These are phyloP conservation scores for Aspergillus fijiensis DNA, from an alignment of 2,329 filamentous ascomycete genomes.

Conservation along the genomic window DNA sequence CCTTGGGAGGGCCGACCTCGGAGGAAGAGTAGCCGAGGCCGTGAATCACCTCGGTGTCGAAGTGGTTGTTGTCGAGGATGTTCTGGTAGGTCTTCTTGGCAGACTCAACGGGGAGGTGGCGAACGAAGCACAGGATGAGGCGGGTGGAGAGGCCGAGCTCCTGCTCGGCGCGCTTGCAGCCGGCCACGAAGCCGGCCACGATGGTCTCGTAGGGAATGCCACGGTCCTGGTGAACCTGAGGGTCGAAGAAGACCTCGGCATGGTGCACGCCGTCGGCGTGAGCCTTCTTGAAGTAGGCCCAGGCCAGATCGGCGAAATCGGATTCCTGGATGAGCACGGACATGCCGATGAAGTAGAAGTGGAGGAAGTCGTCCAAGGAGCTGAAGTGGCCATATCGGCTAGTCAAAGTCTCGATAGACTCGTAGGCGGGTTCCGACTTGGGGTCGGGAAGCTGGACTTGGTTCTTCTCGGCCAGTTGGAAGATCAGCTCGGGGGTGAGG, in stretches of 20 bases:
- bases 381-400: slow-evolving; percentile 66
- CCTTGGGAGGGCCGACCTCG: slow-evolving; percentile 55
- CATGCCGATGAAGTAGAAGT: slow-evolving; percentile 77
- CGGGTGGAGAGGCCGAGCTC: slow-evolving; percentile 66
- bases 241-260: slow-evolving; percentile 79
- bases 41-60: slow-evolving; percentile 53
- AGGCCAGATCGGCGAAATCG: slow-evolving; percentile 74
- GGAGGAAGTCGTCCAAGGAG: slow-evolving; percentile 73
- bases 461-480: slow-evolving; percentile 67
- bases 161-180: slow-evolving; percentile 58
- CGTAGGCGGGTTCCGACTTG: slow-evolving; percentile 60
- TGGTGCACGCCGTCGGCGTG: slow-evolving; percentile 66
- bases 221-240: slow-evolving; percentile 68
- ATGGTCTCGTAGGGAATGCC: slow-evolving; percentile 65
- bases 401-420: slow-evolving; percentile 58
- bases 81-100: slow-evolving; percentile 47
- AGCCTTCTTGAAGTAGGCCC: slow-evolving; percentile 68
- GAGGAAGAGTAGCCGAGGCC: slow-evolving; percentile 70
- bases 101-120: slow-evolving; percentile 65
- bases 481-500: slow-evolving; percentile 68
- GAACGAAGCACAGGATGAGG: slow-evolving; percentile 70
- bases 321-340: slow-evolving; percentile 61
- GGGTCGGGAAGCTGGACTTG: slow-evolving; percentile 58
- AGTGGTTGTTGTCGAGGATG: slow-evolving; percentile 41
- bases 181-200: slow-evolving; percentile 62